Base-by-base conservation (phyloP, 1,284 basidiomycete genomes). In the Leccinum subfulvum region DNA sequence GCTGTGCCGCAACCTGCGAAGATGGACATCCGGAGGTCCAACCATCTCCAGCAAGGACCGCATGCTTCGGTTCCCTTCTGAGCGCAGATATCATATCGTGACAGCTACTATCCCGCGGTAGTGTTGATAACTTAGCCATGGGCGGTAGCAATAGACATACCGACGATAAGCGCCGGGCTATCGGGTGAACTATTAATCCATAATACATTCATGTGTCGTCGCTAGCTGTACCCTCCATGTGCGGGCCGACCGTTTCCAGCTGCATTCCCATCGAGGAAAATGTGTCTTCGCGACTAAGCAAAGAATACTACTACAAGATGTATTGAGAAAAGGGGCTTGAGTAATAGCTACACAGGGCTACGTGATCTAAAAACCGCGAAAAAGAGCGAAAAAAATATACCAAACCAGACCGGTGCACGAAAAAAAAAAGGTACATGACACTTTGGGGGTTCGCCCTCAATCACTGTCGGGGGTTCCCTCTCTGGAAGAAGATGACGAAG, bases 81-180 rank as follows among this genome's bases (percentile, higher is more conserved):
- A 44, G 37, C 58, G 23, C 41, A 44, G n/a, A 44, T 44, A 44
- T 44, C 41, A 44, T 44, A 44, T 44, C 41, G 41, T 9, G 41
- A 44, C 67, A 67, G 63, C 56, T 66, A 60, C 47, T 64, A 58
- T 64, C 60, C 13, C 35, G 55, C 10, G 37, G 33, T 30, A 63
- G 62, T 58, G 37, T 53, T 13, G 23, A 49, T 10, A 73, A 65
- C 23, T 66, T 39, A 16, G 37, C 66, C 14, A 66, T 61, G 30
- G 72, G 71, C 60, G 62, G 64, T 56, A 63, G 67, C 49, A 73
- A 73, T 62, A 73, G 64, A 49, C 59, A 60, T 44, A 63, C 49
- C 51, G 16, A 65, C 56, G 66, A 68, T 41, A 79, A 79, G 69
- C 80, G 83, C 62, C 86, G 84, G 84, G 76, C 85, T 64, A 86